A percentile compares a stretch with the other conserved stretches of the same genome.
phyloP scores from a whole-genome alignment of 2,329 filamentous ascomycete genomes.

The Epichloe scottii region DNA sequence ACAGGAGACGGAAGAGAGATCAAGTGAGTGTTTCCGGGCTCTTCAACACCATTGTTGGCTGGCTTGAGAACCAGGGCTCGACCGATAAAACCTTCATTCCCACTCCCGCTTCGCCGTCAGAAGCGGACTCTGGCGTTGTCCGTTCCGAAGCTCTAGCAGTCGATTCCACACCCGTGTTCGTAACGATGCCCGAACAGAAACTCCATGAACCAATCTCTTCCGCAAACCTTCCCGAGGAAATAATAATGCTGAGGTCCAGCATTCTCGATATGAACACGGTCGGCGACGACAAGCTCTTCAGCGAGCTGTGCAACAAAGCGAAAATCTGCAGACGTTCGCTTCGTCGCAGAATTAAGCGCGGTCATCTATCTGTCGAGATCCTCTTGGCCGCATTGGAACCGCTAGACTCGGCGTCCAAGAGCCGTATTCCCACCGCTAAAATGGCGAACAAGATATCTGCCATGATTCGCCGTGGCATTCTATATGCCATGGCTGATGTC shows the following conservation, averaged over 20 bases:
- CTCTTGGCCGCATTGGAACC: conserved; percentile 10
- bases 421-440: conserved; percentile 6
- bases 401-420: conserved; percentile 8
- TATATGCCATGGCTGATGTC: conserved; percentile 8
- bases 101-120: background rate
- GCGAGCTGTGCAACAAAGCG: background rate
- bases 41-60: conserved; percentile 17
- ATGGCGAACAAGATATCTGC: conserved; percentile 8
- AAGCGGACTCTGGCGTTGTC: background rate
- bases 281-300: conserved; percentile 6
- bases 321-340: conserved; percentile 7
- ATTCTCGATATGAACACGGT: conserved; percentile 3
- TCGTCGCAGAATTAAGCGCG: conserved; percentile 6
- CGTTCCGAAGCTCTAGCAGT: conserved; percentile 5
- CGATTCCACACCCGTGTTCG: background rate
- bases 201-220: background rate
- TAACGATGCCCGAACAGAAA: background rate
- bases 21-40: conserved; percentile 10
- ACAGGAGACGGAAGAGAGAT: conserved; percentile 13
- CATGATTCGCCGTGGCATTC: conserved; percentile 11
- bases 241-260: conserved; percentile 6
- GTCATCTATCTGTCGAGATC: conserved; percentile 7
- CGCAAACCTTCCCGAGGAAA: conserved; percentile 7
- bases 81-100: conserved; percentile 11
- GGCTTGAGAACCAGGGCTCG: conserved; percentile 14